Base-by-base conservation (phyloP, 1,284 basidiomycete genomes). In the Afroboletus lepidellus region DNA sequence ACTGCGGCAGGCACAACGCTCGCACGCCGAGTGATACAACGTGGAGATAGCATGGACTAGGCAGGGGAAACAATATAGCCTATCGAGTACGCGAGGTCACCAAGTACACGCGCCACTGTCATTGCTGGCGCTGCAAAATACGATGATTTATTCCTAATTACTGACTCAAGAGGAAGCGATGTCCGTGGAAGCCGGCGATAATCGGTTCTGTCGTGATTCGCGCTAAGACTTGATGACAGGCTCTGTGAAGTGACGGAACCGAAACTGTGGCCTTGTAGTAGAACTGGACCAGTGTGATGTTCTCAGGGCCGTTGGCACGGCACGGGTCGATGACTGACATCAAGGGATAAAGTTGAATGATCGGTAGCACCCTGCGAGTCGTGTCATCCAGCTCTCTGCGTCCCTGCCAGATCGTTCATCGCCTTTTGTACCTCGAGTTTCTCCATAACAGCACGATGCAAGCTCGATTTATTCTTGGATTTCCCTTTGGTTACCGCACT, bases 401-500 rank as follows among this genome's bases (percentile, higher is more conserved):
- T 60, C 27, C 72, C 70, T 11, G 72, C 73, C 44, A 85, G 65
- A 60, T 85, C 85, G 43, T 72, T 77, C 72, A 83, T 81, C n/a
- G 86, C 87, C 51, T 80, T 81, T 64, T 87, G 81, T 3, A 90
- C 84, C 66, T 90, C 86, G 43, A 90, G 64, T 57, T 75, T 78
- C 58, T 90, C 85, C 75, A 90, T 74, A 1, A 90, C 85, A 0
- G 87, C 88, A 38, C 83, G 75, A 55, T 87, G 84, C 51, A 90
- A 64, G 59, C 85, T 89, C 15, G 86, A 87, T 51, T 77, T 72
- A 36, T 74, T 74, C 53, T 76, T 77, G 18, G 62, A 67, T 48
- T 73, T 76, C 7, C 58, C 64, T 49, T 60, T 65, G 43, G 55
- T 48, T 5, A 37, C 42, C 27, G 55, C 29, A 11, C 53, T 23